phyloP scores from a whole-genome alignment of 768 basidiomycete genomes.

The Cubamyces lactineus region DNA sequence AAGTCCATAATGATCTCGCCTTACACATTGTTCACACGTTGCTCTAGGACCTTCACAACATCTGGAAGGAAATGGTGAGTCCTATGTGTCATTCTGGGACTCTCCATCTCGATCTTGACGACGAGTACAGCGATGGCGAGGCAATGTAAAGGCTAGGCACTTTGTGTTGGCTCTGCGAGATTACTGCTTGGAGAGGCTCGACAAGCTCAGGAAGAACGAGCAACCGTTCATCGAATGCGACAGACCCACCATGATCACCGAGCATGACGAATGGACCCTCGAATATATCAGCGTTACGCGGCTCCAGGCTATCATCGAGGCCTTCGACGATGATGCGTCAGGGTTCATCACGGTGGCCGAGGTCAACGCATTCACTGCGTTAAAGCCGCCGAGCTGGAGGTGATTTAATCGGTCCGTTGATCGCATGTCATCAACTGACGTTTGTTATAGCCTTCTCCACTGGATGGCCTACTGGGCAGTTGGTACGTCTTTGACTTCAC shows the following conservation, averaged over 20 bases:
- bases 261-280: slow-evolving; percentile 39
- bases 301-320: slow-evolving; percentile 40
- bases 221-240: slow-evolving; percentile 12
- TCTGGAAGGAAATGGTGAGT: slow-evolving; percentile 59
- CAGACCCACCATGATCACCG: slow-evolving; percentile 9
- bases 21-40: background rate
- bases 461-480: slow-evolving; percentile 41
- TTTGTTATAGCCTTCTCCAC: slow-evolving; percentile 29
- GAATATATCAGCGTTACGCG: slow-evolving; percentile 38
- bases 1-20: slow-evolving; percentile 14
- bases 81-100: no score
- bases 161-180: slow-evolving; percentile 50
- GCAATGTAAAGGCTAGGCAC: slow-evolving; percentile 54
- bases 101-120: background rate
- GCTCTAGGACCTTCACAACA: slow-evolving; percentile 46
- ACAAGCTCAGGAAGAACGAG: slow-evolving; percentile 17
- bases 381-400: slow-evolving; percentile 38
- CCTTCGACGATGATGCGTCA: slow-evolving; percentile 44
- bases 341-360: slow-evolving; percentile 41
- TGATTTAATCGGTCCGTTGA: background rate
- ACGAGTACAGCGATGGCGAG: slow-evolving; percentile 48
- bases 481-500: slow-evolving; percentile 25
- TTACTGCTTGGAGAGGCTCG: slow-evolving; percentile 36
- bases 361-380: slow-evolving; percentile 36
- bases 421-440: background rate